phyloP scores from a whole-genome alignment of 108 stramenopile species.

The Conticribra guillardii region DNA sequence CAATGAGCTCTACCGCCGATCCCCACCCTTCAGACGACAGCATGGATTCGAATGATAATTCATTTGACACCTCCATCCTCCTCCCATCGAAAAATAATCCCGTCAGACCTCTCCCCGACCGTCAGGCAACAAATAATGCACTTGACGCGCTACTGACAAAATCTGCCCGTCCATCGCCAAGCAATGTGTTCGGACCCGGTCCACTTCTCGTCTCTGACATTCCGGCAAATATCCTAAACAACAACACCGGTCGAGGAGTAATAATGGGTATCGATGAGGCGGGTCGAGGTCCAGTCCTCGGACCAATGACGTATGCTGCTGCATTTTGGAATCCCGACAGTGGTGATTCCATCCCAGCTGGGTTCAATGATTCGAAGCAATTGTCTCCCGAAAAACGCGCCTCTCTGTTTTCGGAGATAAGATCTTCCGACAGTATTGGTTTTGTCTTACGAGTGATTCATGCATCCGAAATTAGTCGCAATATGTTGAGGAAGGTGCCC shows the following conservation, averaged over 20 bases:
- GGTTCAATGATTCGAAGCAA: conserved; percentile 89
- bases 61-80: conserved; percentile 21
- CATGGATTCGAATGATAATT: not conserved
- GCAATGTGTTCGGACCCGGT: conserved; percentile 66
- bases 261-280: conserved; percentile 79
- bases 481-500: conserved; percentile 79
- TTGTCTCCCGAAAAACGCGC: conserved; percentile 69
- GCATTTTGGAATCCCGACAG: conserved; percentile 77
- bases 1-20: no score
- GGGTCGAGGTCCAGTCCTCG: conserved; percentile 86
- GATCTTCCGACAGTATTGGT: conserved; percentile 62
- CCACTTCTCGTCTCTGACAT: conserved; percentile 75
- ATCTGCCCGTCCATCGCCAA: conserved; percentile 34
- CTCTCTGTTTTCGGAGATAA: conserved; percentile 58
- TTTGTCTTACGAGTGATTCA: conserved; percentile 74
- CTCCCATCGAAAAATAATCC: conserved; percentile 21
- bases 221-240: conserved; percentile 41
- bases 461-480: conserved; percentile 80
- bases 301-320: conserved; percentile 87
- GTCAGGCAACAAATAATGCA: conserved; percentile 33
- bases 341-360: conserved; percentile 48
- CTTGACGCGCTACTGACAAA: conserved; percentile 34
- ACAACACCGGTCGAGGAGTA: conserved; percentile 30
- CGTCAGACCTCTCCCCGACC: conserved; percentile 34
- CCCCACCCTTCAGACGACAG: not conserved